Evolutionary conservation across 225 moss, liverwort and hornwort species (phyloP).

Genomic region (Takakia lepidozioides): DNA sequence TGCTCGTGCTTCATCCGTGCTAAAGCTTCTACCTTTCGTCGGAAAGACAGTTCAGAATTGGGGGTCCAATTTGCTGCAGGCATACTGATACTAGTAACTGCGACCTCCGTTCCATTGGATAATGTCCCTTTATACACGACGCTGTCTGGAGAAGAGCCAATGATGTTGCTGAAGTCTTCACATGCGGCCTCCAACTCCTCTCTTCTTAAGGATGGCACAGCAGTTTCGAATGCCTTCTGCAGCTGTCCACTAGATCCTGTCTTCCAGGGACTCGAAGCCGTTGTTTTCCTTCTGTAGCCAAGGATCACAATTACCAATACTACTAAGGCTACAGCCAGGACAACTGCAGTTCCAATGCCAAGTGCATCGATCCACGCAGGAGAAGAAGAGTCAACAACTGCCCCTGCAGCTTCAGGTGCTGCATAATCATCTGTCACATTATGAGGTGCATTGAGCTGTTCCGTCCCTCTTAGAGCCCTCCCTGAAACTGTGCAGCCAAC

Average conservation of each 20-base stretch:
- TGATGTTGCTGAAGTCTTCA: slow-evolving; percentile 88
- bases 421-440: too few relatives aligned
- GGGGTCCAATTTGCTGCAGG: slow-evolving; percentile 54
- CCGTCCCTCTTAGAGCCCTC: too few relatives aligned
- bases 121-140: slow-evolving; percentile 77
- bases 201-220: slow-evolving; percentile 48
- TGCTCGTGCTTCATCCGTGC: slow-evolving; percentile 85
- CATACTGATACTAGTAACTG: slow-evolving; percentile 71
- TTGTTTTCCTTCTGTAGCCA: slow-evolving; percentile 26
- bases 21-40: slow-evolving; percentile 67
- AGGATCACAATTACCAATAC: slow-evolving; percentile 20
- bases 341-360: too few relatives aligned
- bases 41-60: slow-evolving; percentile 65
- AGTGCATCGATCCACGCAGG: too few relatives aligned
- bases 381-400: too few relatives aligned
- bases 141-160: slow-evolving; percentile 65
- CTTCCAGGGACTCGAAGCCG: slow-evolving; percentile 52
- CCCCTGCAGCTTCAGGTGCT: too few relatives aligned
- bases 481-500: too few relatives aligned
- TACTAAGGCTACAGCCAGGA: not conserved
- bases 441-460: too few relatives aligned
- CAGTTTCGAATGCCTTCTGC: slow-evolving; percentile 53
- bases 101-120: slow-evolving; percentile 47
- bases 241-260: slow-evolving; percentile 34
- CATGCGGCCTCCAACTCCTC: slow-evolving; percentile 63